phyloP scores from a whole-genome alignment of 139 green algal species.

The Pleodorina starrii region DNA sequence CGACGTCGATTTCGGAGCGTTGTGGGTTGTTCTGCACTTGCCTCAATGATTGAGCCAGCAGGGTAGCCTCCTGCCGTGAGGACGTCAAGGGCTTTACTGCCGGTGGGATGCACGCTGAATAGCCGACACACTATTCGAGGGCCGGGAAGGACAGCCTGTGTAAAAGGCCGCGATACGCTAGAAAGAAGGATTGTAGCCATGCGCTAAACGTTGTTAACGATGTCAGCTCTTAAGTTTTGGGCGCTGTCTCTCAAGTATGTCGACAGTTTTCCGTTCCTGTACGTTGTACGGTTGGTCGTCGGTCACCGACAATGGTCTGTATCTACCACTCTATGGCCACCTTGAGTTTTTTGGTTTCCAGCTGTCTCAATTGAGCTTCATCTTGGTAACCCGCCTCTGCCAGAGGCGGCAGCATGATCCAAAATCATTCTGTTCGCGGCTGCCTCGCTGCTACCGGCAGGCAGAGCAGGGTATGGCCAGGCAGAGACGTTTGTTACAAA shows the following conservation, averaged over 20 bases:
- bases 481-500: conserved; percentile 6
- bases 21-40: too few relatives aligned
- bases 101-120: neutral
- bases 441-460: neutral
- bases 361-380: neutral
- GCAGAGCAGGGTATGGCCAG: conserved; percentile 3
- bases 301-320: too few relatives aligned
- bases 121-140: neutral
- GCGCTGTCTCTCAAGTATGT: neutral
- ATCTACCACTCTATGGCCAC: too few relatives aligned
- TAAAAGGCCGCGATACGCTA: neutral
- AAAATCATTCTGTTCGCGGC: neutral
- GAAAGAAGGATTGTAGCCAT: neutral
- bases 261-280: neutral
- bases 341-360: too few relatives aligned
- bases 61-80: conserved; percentile 1
- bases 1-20: too few relatives aligned
- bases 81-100: conserved; percentile 20
- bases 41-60: neutral
- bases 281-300: too few relatives aligned
- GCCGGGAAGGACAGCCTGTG: neutral
- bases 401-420: conserved; percentile 20
- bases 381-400: neutral
- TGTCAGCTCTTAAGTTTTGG: too few relatives aligned
- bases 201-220: neutral